phyloP scores from a whole-genome alignment of 2,329 filamentous ascomycete species.

The Ophiocordyceps robertsii region DNA sequence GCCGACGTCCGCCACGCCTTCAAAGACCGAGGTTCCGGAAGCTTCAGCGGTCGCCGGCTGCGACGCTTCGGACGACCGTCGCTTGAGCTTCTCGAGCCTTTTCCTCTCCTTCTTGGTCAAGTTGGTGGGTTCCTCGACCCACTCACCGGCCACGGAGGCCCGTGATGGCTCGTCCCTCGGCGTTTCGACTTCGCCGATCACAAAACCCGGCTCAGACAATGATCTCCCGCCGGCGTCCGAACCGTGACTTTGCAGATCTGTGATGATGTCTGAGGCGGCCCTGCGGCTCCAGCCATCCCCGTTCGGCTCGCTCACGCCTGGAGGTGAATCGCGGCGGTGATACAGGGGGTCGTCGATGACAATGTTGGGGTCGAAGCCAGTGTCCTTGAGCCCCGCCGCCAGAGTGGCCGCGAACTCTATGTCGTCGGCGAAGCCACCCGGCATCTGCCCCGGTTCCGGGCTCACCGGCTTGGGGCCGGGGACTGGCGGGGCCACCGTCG shows the following conservation, averaged over 20 bases:
- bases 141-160: slow-evolving; percentile 11
- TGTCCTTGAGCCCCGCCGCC: slow-evolving; percentile 53
- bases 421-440: slow-evolving; percentile 54
- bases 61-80: slow-evolving; percentile 3
- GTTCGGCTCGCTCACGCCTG: slow-evolving; percentile 37
- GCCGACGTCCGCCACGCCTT: slow-evolving; percentile 11
- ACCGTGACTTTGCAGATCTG: slow-evolving; percentile 18
- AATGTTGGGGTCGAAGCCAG: slow-evolving; percentile 58
- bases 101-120: slow-evolving; percentile 36
- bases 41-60: slow-evolving; percentile 2
- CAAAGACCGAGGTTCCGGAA: slow-evolving; percentile 5
- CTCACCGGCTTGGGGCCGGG: slow-evolving; percentile 44
- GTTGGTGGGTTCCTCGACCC: slow-evolving; percentile 14
- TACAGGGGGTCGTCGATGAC: slow-evolving; percentile 54
- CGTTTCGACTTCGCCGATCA: slow-evolving; percentile 34
- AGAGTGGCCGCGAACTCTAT: slow-evolving; percentile 56
- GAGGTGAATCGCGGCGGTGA: slow-evolving; percentile 49
- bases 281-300: slow-evolving; percentile 29
- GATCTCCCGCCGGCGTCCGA: slow-evolving; percentile 1
- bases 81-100: slow-evolving; percentile 27
- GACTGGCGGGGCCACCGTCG: slow-evolving; percentile 31
- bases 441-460: slow-evolving; percentile 37
- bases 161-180: slow-evolving; percentile 16
- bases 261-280: slow-evolving; percentile 34
- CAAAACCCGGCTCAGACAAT: slow-evolving; percentile 25